A percentile compares a stretch with the other conserved stretches of the same genome.
Conservation (phyloP, 768 basidiomycete genomes). For the Agaricus sinodeliciosus region DNA sequence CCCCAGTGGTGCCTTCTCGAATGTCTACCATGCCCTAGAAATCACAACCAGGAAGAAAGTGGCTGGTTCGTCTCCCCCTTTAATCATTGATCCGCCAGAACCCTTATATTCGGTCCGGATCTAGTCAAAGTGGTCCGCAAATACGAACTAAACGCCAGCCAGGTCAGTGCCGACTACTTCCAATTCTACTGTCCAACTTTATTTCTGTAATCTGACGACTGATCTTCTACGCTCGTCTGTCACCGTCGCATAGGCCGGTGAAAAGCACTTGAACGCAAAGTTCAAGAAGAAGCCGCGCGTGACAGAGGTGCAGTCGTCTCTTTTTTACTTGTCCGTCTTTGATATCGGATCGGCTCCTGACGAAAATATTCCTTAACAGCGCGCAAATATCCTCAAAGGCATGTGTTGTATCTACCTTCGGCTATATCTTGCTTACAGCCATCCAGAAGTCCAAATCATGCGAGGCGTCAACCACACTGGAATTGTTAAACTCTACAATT, state of each 20-base stretch:
- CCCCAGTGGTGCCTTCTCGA: conserved; percentile 89
- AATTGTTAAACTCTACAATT: conserved; percentile 86
- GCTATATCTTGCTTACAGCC: conserved; percentile 5
- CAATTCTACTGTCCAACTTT: conserved; percentile 19
- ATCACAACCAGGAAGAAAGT: conserved; percentile 68
- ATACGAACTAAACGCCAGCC: conserved; percentile 82
- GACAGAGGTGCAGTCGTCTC: conserved; percentile 77
- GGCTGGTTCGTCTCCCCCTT: conserved; percentile 54
- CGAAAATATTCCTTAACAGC: conserved; percentile 42
- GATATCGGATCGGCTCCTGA: conserved; percentile 22
- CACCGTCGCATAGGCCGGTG: conserved; percentile 57
- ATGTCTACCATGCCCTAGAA: conserved; percentile 92
- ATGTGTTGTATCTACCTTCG: conserved; percentile 10
- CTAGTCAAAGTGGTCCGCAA: conserved; percentile 93
- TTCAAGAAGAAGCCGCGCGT: conserved; percentile 98
- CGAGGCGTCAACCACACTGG: conserved; percentile 88
- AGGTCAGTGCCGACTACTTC: conserved; percentile 55
- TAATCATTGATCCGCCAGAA: conserved; percentile 10
- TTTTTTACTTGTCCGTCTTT: conserved; percentile 10
- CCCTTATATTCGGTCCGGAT: conserved; percentile 12
- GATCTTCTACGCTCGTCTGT: conserved; percentile 27
- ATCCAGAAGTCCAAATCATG: conserved; percentile 97
- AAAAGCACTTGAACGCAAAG: conserved; percentile 88
- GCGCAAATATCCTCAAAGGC: conserved; percentile 95
- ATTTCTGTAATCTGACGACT: conserved; percentile 11